Evolutionary conservation across 1,284 basidiomycete genomes (phyloP), one percentile per base, ranked within the genome.

Genomic region (Flammula alnicola): DNA sequence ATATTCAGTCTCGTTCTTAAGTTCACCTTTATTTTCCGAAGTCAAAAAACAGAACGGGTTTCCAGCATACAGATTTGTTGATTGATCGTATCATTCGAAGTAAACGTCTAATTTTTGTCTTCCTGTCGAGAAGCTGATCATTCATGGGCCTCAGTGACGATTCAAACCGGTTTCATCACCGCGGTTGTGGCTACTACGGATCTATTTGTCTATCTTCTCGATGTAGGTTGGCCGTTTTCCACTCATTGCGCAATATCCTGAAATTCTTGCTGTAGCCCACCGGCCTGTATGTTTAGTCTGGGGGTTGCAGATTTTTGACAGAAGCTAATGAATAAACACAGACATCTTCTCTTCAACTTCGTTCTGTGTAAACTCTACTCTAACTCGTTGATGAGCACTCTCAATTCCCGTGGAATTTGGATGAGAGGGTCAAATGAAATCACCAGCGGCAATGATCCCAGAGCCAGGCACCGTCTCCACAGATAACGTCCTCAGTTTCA

Each of bases 311-410:
- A 22, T 25, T 22, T 25, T 39, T 26, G 22, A 25, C 25, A 26
- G 19, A n/a, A n/a, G n/a, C 19, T 26, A 16, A 26, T 37, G 14
- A 16, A 26, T 42, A 36, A 20, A 14, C 26, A 27, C 50, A 71
- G 68, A 23, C 73, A 76, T 49, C 63, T 77, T 3, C 59, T 69
- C 5, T 73, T 76, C 65, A 74, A 73, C 47, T 64, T 75, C 47
- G 63, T 70, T 7, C 64, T 77, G 2, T 63, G 67, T 37, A 76
- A 75, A 54, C 56, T 75, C 4, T 75, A 76, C 60, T 70, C 58
- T 8, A 63, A 63, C 41, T 58, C 59, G 6, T 46, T 63, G 31
- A 58, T 62, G 60, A 60, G 58, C 30, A 59, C 48, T 35, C 44
- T 61, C 9, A 59, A 59, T 30, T 52, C 54, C 16, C 52, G 56